Base-by-base conservation (phyloP, 129 eudicot genomes). In the Pseudognaphalium luteoalbum region DNA sequence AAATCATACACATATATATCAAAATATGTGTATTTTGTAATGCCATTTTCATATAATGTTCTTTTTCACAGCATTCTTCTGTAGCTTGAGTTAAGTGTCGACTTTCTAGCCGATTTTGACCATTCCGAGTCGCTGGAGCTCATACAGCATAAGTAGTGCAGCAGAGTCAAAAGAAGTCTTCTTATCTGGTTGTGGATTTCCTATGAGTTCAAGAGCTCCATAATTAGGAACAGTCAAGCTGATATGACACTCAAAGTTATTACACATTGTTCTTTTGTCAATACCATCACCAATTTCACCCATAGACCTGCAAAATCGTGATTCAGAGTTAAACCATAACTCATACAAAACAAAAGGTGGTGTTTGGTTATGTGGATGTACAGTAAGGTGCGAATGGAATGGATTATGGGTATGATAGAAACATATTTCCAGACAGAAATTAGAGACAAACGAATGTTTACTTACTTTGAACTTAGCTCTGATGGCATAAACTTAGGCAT, bases 121-220 rank as follows among this genome's bases (percentile, higher is more conserved):
- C 81, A 60, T 80, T 44, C 88, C 87, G 22, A 30, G 85, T 80
- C 77, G 66, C 71, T 86, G 78, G 16, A 95, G 92, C 80, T 91
- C 87, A 71, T 76, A 62, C 21, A 95, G 86, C 97, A 89, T 83
- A 54, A n/a, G 71, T 15, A 89, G 37, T 10, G 96, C 92, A 39
- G 99, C 96, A 16, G 97, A 87, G 42, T 95, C 99, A 2, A 28
- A 87, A 10, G 95, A 89, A 35, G 89, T 83, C 84, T 95, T 95
- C 88, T 89, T 91, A 81, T 91, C 97, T 3, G 96, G 89, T 19
- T 86, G 80, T 28, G 82, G 85, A 39, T 91, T 86, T 19, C 99
- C 96, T 0, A 52, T 78, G 22, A 83, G 73, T 71, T 86, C 88
- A 0, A 95, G 19, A 37, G 58, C 79, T 37, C 88, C 92, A 67